Evolutionary conservation across 2,329 filamentous ascomycete species (phyloP).

Genomic region (Stagonosporopsis rhizophila): DNA sequence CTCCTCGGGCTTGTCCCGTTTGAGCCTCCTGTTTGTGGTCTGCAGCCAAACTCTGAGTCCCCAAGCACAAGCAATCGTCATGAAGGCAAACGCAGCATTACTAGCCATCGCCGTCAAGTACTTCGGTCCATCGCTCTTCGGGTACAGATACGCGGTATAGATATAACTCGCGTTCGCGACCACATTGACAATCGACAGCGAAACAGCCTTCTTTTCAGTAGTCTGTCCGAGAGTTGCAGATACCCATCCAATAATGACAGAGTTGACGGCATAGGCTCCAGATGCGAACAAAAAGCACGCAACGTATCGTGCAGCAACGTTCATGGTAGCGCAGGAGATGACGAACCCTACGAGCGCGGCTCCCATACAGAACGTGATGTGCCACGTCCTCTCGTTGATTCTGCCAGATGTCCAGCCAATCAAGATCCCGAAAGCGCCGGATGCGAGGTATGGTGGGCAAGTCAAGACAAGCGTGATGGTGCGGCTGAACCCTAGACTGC

Average conservation of each 20-base stretch:
- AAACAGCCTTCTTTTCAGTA: slow-evolving; percentile 53
- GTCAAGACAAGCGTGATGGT: slow-evolving; percentile 62
- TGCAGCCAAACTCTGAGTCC: slow-evolving; percentile 25
- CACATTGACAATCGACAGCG: slow-evolving; percentile 53
- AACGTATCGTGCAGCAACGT: slow-evolving; percentile 42
- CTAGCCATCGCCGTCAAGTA: slow-evolving; percentile 32
- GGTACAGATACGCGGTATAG: slow-evolving; percentile 52
- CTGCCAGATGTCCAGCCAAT: slow-evolving; percentile 47
- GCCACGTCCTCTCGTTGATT: slow-evolving; percentile 51
- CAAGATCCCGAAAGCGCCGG: slow-evolving; percentile 36
- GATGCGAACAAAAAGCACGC: slow-evolving; percentile 38
- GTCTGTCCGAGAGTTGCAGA: slow-evolving; percentile 52
- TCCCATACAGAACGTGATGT: slow-evolving; percentile 48
- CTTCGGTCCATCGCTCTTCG: slow-evolving; percentile 29
- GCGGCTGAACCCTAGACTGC: slow-evolving; percentile 54
- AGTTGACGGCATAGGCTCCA: slow-evolving; percentile 32
- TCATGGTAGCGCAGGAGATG: slow-evolving; percentile 45
- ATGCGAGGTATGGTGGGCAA: slow-evolving; percentile 31
- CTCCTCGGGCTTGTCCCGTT: slow-evolving; percentile 15
- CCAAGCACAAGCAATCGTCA: slow-evolving; percentile 26
- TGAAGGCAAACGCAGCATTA: slow-evolving; percentile 29
- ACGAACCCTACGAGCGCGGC: slow-evolving; percentile 49
- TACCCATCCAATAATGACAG: slow-evolving; percentile 51
- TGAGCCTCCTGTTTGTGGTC: slow-evolving; percentile 21
- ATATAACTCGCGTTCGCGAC: slow-evolving; percentile 51